Conservation (phyloP, 768 basidiomycete genomes). For the Suillus weaverae region DNA sequence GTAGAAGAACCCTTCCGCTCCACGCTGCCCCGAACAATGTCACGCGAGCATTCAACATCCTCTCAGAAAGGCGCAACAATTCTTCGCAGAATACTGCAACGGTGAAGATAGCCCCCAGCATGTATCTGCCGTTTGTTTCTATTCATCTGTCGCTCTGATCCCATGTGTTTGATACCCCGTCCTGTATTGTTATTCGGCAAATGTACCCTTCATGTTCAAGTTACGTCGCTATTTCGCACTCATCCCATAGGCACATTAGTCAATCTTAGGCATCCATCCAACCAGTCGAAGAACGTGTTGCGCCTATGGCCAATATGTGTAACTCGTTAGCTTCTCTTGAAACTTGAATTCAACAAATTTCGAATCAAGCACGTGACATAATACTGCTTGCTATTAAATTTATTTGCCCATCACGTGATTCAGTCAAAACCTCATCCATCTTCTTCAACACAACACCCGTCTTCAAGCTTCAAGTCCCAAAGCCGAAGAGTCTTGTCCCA, state of each 20-base stretch:
- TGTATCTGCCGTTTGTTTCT: conserved; percentile 30
- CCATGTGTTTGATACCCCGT: conserved; percentile 35
- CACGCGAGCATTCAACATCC: conserved; percentile 33
- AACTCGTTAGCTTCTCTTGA: not conserved
- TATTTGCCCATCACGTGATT: too few species aligned
- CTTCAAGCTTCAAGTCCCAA: too few species aligned
- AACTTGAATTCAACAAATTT: not conserved
- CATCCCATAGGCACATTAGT: not conserved
- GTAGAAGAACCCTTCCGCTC: conserved; percentile 43
- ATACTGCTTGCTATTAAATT: too few species aligned
- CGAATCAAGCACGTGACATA: not conserved
- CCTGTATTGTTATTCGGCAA: conserved; percentile 23
- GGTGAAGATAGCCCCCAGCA: conserved; percentile 26
- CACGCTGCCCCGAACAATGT: conserved; percentile 30
- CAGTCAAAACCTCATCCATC: too few species aligned
- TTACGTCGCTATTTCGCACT: not conserved
- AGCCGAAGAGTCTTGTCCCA: too few species aligned
- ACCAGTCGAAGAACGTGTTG: not conserved
- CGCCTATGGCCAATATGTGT: not conserved
- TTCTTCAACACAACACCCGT: too few species aligned
- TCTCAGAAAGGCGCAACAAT: conserved; percentile 42
- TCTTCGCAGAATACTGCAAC: conserved; percentile 53
- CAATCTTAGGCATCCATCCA: not conserved
- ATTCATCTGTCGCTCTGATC: conserved; percentile 18
- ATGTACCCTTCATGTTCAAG: conserved; percentile 2